Base-by-base conservation (phyloP, 202 grass and related monocot genomes). In the Panicum hallii region DNA sequence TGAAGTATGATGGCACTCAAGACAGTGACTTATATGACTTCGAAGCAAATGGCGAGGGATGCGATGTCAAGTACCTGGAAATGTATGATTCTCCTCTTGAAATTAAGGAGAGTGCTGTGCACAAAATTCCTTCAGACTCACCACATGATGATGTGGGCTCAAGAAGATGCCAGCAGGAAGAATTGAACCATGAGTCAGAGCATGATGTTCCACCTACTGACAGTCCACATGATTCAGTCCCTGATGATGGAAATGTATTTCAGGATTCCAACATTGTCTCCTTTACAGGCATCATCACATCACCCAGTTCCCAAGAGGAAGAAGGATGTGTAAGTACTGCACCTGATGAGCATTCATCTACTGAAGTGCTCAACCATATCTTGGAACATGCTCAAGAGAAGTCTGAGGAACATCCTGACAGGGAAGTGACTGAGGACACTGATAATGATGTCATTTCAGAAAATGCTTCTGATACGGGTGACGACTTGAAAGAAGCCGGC, bases 1-100 rank as follows among this genome's bases (percentile, higher is more conserved):
- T 94, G 12, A 94, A 97, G 79, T 77, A 90, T 88, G 88, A 94
- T 85, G 72, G 70, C 49, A 86, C 88, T 76, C 57, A 91, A 82
- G 86, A 92, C 58, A 79, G 41, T 15, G 78, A 86, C 74, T 70
- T 82, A 41, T 70, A 93, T 90, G 79, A 77, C 58, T 84, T 88
- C 8, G 90, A 93, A 83, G 79, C 86, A 72, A 77, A 89, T 53
- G 72, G 66, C 40, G 77, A 86, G 7, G 88, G 44, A 69, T 86
- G 63, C 58, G 46, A 86, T 44, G 20, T 89, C 62, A 79, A 88
- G 72, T 91, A 22, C 50, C 63, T 26, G 70, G 66, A 75, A 78
- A 87, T 70, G 26, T 28, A 38, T 74, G 49, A 28, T 53, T 45
- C 78, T 77, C 63, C 70, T 85, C 38, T 78, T 78, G 70, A 91